Evolutionary conservation across 1,284 basidiomycete species (phyloP), one percentile per base, ranked within the genome.

Genomic region (Rhodotorula sp.): DNA sequence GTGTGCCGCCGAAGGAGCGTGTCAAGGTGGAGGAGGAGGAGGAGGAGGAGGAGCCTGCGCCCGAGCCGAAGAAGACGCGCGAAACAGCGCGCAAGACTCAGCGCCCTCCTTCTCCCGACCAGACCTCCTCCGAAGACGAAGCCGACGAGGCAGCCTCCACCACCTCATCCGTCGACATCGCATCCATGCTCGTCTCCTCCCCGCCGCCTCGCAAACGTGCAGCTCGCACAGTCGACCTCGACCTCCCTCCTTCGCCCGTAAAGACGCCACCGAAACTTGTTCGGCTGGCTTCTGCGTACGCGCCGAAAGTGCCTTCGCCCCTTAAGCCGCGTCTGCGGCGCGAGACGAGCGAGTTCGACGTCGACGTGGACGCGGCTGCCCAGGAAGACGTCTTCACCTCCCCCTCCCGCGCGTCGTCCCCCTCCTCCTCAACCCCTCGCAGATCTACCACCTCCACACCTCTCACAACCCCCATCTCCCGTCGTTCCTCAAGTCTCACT

Each of bases 161-260:
- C 40, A 15, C 16, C 16, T 10, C 40, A 7, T 6, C 40, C 40
- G 40, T 13, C 40, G 37, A 60, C 26, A 31, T 47, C 26, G 28
- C 54, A 20, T 5, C 11, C 31, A 11, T 18, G 44, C 10, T 40
- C 5, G 18, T 16, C 48, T 20, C 37, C 24, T 26, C 18, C 5
- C 55, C 54, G 4, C 61, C 61, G 20, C 64, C 64, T 2, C 64
- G 68, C 34, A 63, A 65, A 40, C 58, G 64, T 37, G 64, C 60
- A 0, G 47, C 56, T 11, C 40, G 64, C 31, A 55, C 52, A 9
- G 34, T 26, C 1, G 9, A 30, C n/a, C 58, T 65, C 34, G 44
- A 40, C 15, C 31, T 65, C 3, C 30, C 58, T 18, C 53, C 50
- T 15, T 52, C 60, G 9, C 47, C 68, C 7, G n/a, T 47, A n/a